These are phyloP conservation scores for Tetracentron sinense DNA, from an alignment of 164 flowering plant genomes.

Conservation along the genomic window DNA sequence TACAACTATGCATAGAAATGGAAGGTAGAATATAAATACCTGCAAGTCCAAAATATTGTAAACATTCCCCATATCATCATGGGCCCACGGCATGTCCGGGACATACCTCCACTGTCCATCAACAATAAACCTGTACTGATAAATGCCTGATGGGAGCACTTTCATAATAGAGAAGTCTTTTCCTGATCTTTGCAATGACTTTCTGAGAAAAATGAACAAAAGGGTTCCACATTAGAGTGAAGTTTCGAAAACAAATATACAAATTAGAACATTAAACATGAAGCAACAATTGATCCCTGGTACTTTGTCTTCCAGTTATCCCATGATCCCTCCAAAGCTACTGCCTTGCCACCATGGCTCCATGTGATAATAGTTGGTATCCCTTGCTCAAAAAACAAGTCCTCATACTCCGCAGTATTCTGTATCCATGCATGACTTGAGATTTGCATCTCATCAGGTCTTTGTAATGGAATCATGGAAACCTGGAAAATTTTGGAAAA, in stretches of 20 bases:
- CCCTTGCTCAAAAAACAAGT: slow-evolving; percentile 51
- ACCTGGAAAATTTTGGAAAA: slow-evolving; percentile 33
- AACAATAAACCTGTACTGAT: slow-evolving; percentile 75
- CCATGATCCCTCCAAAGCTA: slow-evolving; percentile 91
- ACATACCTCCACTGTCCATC: slow-evolving; percentile 77
- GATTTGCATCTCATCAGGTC: slow-evolving; percentile 59
- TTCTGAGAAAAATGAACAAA: slow-evolving; percentile 36
- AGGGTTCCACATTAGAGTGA: not conserved
- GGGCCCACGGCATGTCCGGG: slow-evolving; percentile 67
- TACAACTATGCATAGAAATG: not conserved
- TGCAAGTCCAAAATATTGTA: slow-evolving; percentile 75
- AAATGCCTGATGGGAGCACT: slow-evolving; percentile 89
- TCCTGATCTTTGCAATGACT: slow-evolving; percentile 71
- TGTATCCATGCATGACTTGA: slow-evolving; percentile 53
- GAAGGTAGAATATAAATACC: slow-evolving; percentile 37
- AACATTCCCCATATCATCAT: slow-evolving; percentile 62
- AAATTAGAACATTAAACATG: not conserved
- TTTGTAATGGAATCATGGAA: slow-evolving; percentile 72
- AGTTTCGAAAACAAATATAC: not conserved
- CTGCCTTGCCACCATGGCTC: slow-evolving; percentile 75
- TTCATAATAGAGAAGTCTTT: slow-evolving; percentile 81
- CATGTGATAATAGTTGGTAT: slow-evolving; percentile 86
- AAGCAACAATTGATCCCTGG: not conserved
- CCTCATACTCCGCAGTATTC: slow-evolving; percentile 45
- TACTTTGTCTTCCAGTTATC: slow-evolving; percentile 83